Percentiles rank a stretch among this genome's conserved stretches.
Conservation (phyloP, 331 rosid species). For the Cucumis variabilis region DNA sequence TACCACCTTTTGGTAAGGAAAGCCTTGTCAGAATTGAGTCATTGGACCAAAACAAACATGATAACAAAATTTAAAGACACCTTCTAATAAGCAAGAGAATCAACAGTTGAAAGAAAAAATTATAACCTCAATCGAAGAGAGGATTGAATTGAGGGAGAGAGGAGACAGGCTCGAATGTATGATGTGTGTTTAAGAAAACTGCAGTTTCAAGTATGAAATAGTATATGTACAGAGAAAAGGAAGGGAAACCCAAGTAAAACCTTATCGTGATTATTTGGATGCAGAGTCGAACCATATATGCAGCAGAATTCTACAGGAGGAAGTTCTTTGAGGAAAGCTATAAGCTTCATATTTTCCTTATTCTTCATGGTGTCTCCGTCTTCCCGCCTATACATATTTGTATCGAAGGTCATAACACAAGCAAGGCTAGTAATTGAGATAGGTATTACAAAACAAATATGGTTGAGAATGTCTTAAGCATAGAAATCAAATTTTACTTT, state of each 20-base stretch:
- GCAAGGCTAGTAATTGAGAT: too few species aligned
- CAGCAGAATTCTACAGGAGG: constrained; percentile 97
- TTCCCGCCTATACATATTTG: constrained; percentile 6
- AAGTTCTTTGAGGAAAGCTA: constrained; percentile 62
- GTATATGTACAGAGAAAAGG: not conserved
- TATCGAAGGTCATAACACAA: not conserved
- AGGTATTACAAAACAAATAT: not conserved
- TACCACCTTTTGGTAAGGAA: too few species aligned
- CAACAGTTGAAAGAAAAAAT: too few species aligned
- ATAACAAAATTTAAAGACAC: too few species aligned
- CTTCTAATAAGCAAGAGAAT: too few species aligned
- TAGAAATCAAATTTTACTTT: constrained; percentile 1
- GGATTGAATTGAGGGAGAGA: too few species aligned
- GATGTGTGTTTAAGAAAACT: too few species aligned
- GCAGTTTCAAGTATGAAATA: not conserved
- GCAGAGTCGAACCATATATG: constrained; percentile 90
- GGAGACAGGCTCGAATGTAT: too few species aligned
- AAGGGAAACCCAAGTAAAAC: constrained; percentile 44
- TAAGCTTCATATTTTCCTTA: constrained; percentile 41
- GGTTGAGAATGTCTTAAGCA: not conserved
- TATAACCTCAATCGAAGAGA: too few species aligned
- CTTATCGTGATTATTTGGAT: constrained; percentile 74
- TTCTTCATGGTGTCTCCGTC: constrained; percentile 45
- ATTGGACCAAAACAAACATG: too few species aligned
- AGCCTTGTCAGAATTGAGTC: too few species aligned